Percentiles rank a stretch among this genome's conserved stretches.
phyloP scores from a whole-genome alignment of 805 yeast genomes.

The Barnettozyma siamensis region DNA sequence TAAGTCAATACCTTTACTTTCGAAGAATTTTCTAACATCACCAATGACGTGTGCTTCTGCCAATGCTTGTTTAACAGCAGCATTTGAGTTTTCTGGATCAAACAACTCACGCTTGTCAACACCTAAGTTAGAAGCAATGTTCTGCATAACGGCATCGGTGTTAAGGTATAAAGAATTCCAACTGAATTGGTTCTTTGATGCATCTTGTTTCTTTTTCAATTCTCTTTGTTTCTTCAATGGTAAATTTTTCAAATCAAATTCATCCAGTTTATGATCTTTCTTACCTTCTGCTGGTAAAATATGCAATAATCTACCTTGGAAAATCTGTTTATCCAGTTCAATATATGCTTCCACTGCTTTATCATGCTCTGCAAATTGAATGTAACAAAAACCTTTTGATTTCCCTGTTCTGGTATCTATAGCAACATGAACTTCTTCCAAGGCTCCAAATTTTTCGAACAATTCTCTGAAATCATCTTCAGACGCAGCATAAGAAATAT shows the following conservation, averaged over 20 bases:
- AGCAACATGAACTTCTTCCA: conserved; percentile 90
- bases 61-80: conserved; percentile 94
- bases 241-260: conserved; percentile 82
- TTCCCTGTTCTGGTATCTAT: conserved; percentile 83
- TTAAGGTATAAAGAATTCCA: conserved; percentile 95
- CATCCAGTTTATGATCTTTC: conserved; percentile 79
- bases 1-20: conserved; percentile 78
- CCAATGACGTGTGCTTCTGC: conserved; percentile 96
- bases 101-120: conserved; percentile 75
- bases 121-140: conserved; percentile 83
- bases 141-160: conserved; percentile 84
- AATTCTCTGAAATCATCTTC: conserved; percentile 71
- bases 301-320: conserved; percentile 91
- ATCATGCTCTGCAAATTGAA: conserved; percentile 59
- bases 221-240: conserved; percentile 91
- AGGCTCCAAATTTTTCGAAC: conserved; percentile 60
- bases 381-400: conserved; percentile 89
- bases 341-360: conserved; percentile 75
- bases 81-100: conserved; percentile 78
- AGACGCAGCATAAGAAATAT: conserved; percentile 70
- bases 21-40: conserved; percentile 84
- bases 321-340: conserved; percentile 77
- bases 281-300: conserved; percentile 81
- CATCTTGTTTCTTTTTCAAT: conserved; percentile 75
- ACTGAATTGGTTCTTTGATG: conserved; percentile 79